Conservation (phyloP, 1,284 basidiomycete genomes). For the Inonotus hispidus region DNA sequence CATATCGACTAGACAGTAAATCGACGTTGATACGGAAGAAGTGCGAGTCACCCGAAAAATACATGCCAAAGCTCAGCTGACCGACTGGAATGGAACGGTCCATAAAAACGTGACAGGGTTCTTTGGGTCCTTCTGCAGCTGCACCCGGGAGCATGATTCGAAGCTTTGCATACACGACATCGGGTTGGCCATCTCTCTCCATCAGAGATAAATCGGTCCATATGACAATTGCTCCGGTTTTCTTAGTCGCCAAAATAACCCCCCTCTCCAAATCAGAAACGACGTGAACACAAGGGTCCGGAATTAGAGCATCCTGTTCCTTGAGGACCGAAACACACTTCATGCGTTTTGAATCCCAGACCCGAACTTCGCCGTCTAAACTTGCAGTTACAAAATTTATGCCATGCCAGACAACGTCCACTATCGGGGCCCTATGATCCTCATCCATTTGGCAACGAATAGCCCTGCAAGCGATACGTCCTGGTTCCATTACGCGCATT, state of each 20-base stretch:
- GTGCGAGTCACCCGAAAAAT: constrained; percentile 38
- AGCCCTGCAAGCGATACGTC: constrained; percentile 42
- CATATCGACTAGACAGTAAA: constrained; percentile 26
- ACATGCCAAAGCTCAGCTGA: constrained; percentile 19
- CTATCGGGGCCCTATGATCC: constrained; percentile 54
- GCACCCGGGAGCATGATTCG: neutral
- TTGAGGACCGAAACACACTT: constrained; percentile 59
- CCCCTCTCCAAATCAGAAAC: constrained; percentile 39
- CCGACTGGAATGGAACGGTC: constrained; percentile 19
- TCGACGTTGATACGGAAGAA: constrained; percentile 44
- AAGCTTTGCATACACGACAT: neutral
- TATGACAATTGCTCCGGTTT: constrained; percentile 50
- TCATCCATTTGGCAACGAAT: constrained; percentile 46
- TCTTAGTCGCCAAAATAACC: constrained; percentile 43
- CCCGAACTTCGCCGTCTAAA: constrained; percentile 59
- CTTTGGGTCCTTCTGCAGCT: neutral
- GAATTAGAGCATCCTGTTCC: constrained; percentile 30
- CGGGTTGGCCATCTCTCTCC: neutral
- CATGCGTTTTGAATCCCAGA: constrained; percentile 59
- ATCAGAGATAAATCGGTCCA: constrained; percentile 38
- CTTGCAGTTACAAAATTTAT: constrained; percentile 47
- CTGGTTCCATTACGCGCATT: constrained; percentile 50
- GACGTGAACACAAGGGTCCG: constrained; percentile 47
- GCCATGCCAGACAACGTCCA: constrained; percentile 46
- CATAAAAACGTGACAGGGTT: constrained; percentile 15